phyloP scores from a whole-genome alignment of 768 basidiomycete species.

The Calocybe cyanea region DNA sequence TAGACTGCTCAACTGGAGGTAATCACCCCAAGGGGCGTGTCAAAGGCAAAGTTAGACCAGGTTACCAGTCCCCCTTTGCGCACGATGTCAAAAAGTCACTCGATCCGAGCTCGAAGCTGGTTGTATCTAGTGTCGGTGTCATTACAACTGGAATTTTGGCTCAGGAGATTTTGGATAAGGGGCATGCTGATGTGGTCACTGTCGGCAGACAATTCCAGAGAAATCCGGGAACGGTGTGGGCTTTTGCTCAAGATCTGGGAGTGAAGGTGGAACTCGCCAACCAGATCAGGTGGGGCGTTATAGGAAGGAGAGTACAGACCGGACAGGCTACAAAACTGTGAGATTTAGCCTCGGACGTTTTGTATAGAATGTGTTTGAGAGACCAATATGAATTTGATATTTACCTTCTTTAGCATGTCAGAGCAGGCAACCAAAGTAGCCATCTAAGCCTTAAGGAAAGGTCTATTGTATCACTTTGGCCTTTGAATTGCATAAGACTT shows the following conservation, averaged over 20 bases:
- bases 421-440: too few relatives aligned
- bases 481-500: too few relatives aligned
- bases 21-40: slow-evolving; percentile 42
- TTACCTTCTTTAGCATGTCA: too few relatives aligned
- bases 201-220: slow-evolving; percentile 56
- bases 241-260: slow-evolving; percentile 54
- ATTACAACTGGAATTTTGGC: slow-evolving; percentile 56
- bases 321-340: background rate
- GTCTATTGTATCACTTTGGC: too few relatives aligned
- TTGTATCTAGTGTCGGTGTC: slow-evolving; percentile 49
- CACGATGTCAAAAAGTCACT: slow-evolving; percentile 44
- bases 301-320: slow-evolving; percentile 23
- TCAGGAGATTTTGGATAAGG: slow-evolving; percentile 53
- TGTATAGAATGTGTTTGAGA: background rate
- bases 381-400: background rate
- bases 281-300: slow-evolving; percentile 56
- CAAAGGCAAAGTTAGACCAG: slow-evolving; percentile 35
- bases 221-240: slow-evolving; percentile 51
- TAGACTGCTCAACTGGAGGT: slow-evolving; percentile 72
- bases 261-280: slow-evolving; percentile 41
- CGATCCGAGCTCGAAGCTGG: slow-evolving; percentile 31
- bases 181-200: slow-evolving; percentile 55
- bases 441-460: too few relatives aligned
- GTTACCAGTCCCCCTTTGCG: slow-evolving; percentile 56
- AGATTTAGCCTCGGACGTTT: too few relatives aligned